phyloP scores from a whole-genome alignment of 441 rosid species.

The Gossypium schwendimanii region DNA sequence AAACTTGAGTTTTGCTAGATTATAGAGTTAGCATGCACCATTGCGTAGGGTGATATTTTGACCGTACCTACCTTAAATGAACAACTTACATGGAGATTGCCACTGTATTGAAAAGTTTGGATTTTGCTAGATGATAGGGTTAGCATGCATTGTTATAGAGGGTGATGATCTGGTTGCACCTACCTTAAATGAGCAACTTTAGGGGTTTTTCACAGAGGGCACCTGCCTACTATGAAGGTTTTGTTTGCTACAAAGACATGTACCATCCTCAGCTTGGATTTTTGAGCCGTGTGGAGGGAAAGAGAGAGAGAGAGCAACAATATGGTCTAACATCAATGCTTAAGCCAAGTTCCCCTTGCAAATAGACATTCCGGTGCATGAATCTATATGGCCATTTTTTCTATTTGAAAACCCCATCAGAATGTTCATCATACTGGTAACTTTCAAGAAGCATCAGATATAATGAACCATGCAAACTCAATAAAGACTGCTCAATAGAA shows the following conservation, averaged over 20 bases:
- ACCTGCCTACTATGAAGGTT: background rate
- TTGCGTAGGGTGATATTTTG: background rate
- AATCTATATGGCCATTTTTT: background rate
- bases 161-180: background rate
- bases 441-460: background rate
- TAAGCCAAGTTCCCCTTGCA: background rate
- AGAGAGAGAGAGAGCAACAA: background rate
- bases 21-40: background rate
- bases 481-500: background rate
- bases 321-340: background rate
- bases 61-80: background rate
- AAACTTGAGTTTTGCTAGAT: background rate
- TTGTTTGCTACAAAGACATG: background rate
- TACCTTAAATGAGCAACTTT: background rate
- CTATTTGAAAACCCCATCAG: background rate
- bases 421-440: background rate
- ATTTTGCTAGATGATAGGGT: background rate
- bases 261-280: background rate
- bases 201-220: background rate
- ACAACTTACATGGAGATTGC: background rate
- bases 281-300: background rate
- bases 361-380: background rate
- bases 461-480: slow-evolving; percentile 1
- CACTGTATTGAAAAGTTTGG: background rate
- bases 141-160: background rate